These are phyloP conservation scores for Penicillium nucicola DNA, from an alignment of 495 filamentous ascomycete species.

Conservation along the genomic window DNA sequence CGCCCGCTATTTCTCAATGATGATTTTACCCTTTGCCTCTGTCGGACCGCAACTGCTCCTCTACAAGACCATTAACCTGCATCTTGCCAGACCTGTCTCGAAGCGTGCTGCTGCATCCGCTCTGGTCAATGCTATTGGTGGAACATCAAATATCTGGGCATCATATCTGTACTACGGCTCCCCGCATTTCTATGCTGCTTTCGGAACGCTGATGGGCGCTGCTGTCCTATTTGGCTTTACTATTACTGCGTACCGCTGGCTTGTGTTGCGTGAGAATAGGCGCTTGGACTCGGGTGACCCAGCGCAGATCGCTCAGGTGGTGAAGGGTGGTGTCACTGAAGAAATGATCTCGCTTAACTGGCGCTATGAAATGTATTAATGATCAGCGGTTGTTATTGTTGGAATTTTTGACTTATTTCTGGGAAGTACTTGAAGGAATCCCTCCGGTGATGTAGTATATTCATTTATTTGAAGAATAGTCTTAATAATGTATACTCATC, in stretches of 20 bases:
- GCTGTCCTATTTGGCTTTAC: slow-evolving; percentile 29
- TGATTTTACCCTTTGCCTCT: slow-evolving; percentile 28
- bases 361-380: slow-evolving; percentile 42
- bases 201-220: slow-evolving; percentile 32
- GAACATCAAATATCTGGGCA: slow-evolving; percentile 39
- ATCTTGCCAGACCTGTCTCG: slow-evolving; percentile 23
- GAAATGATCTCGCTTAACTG: slow-evolving; percentile 38
- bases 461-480: neutral
- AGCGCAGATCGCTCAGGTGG: slow-evolving; percentile 27
- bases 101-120: slow-evolving; percentile 31
- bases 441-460: neutral
- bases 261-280: slow-evolving; percentile 33
- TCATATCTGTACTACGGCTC: slow-evolving; percentile 34
- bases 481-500: neutral
- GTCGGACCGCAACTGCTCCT: slow-evolving; percentile 29
- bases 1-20: slow-evolving; percentile 29
- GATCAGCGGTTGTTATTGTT: neutral
- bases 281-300: slow-evolving; percentile 30
- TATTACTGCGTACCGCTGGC: slow-evolving; percentile 34
- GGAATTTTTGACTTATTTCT: neutral
- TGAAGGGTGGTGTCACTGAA: slow-evolving; percentile 37
- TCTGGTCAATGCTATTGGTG: slow-evolving; percentile 31
- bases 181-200: slow-evolving; percentile 36
- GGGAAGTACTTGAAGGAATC: neutral
- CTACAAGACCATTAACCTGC: slow-evolving; percentile 30